Evolutionary conservation across 306 rosid genomes (phyloP), one percentile per base, ranked within the genome.

Genomic region (Amphicarpaea edgeworthii): DNA sequence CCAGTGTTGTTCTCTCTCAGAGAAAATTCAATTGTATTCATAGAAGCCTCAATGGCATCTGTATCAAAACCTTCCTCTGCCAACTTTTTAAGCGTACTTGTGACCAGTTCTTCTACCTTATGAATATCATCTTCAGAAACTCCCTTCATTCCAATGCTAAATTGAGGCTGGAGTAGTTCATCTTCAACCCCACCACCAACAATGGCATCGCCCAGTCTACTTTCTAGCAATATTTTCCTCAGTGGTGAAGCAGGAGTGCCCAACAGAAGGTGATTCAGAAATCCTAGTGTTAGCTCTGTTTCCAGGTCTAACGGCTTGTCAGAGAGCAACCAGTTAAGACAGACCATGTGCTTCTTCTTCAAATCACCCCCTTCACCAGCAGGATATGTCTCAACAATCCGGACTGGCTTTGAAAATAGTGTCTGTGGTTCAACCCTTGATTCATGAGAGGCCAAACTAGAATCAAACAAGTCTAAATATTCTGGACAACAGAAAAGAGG

Each of bases 191-290:
- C 98, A 54, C 98, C 97, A 63, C 99, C 98, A 87, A 95, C 84
- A 69, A 95, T 95, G 79, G 99, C 97, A 70, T 95, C 99, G 21
- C 99, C 98, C n/a, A 95, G 85, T 50, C 98, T 86, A 87, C 99
- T 92, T 83, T 95, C 99, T 41, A 95, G 88, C 85, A 92, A 92
- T 75, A 88, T 79, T 87, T 95, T 95, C 83, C 96, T 88, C 84
- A 95, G 76, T 47, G 99, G 98, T 71, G 99, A 90, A 70, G 99
- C 98, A 76, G 99, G 99, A 71, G 98, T 95, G 45, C 99, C 99
- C 93, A 92, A 70, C 91, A 95, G 82, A 83, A 95, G 99, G 88
- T 95, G 99, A 82, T 92, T 93, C 80, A 95, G 79, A 78, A 95
- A 95, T 46, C 98, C 97, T 65, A 95, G 93, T 21, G 93, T 2